A percentile compares a stretch with the other conserved stretches of the same genome.
phyloP scores from a whole-genome alignment of 176 grass and related monocot genomes.

The Thalia dealbata region DNA sequence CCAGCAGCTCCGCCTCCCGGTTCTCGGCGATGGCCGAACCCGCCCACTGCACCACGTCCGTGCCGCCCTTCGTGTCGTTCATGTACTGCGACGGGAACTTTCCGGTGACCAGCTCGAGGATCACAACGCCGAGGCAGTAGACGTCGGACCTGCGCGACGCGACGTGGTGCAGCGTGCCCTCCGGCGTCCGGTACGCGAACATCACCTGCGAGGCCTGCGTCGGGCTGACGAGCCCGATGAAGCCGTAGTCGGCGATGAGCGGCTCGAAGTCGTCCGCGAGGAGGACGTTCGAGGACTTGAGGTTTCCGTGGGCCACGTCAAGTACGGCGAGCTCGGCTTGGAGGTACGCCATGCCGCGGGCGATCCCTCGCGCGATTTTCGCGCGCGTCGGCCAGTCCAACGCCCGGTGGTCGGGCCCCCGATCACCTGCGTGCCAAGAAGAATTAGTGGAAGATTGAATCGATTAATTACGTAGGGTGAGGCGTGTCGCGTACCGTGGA shows the following conservation, averaged over 20 bases:
- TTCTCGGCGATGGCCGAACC: constrained; percentile 28
- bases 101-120: constrained; percentile 52
- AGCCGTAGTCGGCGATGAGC: constrained; percentile 39
- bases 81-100: constrained; percentile 59
- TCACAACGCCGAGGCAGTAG: constrained; percentile 63
- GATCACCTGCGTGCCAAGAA: constrained; percentile 46
- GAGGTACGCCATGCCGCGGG: constrained; percentile 41
- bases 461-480: too few relatives aligned
- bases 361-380: constrained; percentile 44
- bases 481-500: constrained; percentile 1
- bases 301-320: constrained; percentile 56
- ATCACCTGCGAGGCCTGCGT: constrained; percentile 40
- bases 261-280: constrained; percentile 40
- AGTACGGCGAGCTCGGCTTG: constrained; percentile 38
- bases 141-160: constrained; percentile 53
- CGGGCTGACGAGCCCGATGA: constrained; percentile 39
- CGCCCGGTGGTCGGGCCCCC: constrained; percentile 26
- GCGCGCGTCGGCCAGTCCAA: constrained; percentile 37
- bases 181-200: constrained; percentile 56
- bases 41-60: constrained; percentile 57
- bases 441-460: too few relatives aligned
- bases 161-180: constrained; percentile 18
- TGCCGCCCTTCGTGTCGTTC: constrained; percentile 40
- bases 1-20: constrained; percentile 29
- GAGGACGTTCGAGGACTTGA: constrained; percentile 73